Percentiles rank a stretch among this genome's conserved stretches.
These are phyloP conservation scores for Aspergillus baeticus DNA, from an alignment of 495 filamentous ascomycete genomes.

Conservation along the genomic window DNA sequence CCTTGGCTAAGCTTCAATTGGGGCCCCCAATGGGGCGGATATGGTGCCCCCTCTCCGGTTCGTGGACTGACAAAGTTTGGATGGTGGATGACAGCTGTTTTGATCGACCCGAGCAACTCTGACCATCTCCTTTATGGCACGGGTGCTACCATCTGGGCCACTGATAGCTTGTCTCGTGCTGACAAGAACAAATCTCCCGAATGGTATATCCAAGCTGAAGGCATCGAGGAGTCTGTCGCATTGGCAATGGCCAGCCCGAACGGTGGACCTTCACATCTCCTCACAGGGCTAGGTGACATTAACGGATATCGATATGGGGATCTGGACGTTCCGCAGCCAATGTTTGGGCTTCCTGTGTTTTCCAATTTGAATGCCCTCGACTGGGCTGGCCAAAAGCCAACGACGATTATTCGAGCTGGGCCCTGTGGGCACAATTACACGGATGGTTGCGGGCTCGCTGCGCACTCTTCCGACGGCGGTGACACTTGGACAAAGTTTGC, in stretches of 20 bases:
- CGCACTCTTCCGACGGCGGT: constrained; percentile 45
- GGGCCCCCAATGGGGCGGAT: constrained; percentile 20
- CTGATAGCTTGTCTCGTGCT: constrained; percentile 35
- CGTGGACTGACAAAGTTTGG: constrained; percentile 41
- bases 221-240: constrained; percentile 60
- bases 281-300: constrained; percentile 59
- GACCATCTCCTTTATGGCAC: constrained; percentile 62
- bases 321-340: constrained; percentile 46
- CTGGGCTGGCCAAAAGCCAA: constrained; percentile 54
- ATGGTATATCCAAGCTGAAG: constrained; percentile 52
- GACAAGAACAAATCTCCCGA: constrained; percentile 47
- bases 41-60: constrained; percentile 19
- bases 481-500: constrained; percentile 14
- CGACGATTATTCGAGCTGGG: constrained; percentile 56
- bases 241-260: constrained; percentile 47
- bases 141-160: constrained; percentile 55
- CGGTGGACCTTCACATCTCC: constrained; percentile 51
- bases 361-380: constrained; percentile 51
- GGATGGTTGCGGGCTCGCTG: constrained; percentile 49
- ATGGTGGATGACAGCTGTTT: constrained; percentile 63
- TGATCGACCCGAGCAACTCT: constrained; percentile 58
- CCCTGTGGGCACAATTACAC: constrained; percentile 37
- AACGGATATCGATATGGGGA: constrained; percentile 51
- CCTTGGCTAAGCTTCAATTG: constrained; percentile 22
- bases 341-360: constrained; percentile 51